phyloP scores from a whole-genome alignment of 169 alveolate species.

The Plasmodium relictum region DNA sequence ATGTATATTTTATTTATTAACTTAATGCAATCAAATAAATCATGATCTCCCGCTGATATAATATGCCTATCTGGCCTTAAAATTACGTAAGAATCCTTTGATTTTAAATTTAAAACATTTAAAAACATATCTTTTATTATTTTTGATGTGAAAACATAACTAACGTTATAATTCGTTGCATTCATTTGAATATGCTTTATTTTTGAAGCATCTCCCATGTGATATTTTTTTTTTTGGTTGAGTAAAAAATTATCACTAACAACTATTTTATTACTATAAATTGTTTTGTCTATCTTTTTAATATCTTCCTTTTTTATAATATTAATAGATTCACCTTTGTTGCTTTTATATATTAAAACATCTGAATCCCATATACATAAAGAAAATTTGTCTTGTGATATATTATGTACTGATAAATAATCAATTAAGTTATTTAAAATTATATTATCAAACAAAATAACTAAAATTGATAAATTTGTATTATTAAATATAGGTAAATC shows the following conservation, averaged over 20 bases:
- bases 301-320: conserved; percentile 1
- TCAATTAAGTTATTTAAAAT: conserved; percentile 19
- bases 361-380: conserved; percentile 71
- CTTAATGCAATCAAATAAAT: conserved; percentile 22
- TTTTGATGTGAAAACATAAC: conserved; percentile 50
- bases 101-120: conserved; percentile 21
- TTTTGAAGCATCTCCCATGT: conserved; percentile 7
- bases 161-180: conserved; percentile 18
- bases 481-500: conserved; percentile 73
- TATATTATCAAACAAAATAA: conserved; percentile 49
- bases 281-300: background rate
- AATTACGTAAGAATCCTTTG: conserved; percentile 53
- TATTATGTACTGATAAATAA: conserved; percentile 19
- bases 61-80: conserved; percentile 75
- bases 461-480: conserved; percentile 24
- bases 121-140: conserved; percentile 64
- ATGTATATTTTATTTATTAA: conserved; percentile 51
- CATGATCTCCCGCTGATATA: conserved; percentile 41
- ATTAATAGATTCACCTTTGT: conserved; percentile 7
- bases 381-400: conserved; percentile 48
- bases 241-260: conserved; percentile 22
- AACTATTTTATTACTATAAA: background rate
- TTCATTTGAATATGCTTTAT: conserved; percentile 23
- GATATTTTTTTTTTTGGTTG: background rate
- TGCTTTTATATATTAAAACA: conserved; percentile 29